Base-by-base conservation (phyloP, 176 grass and related monocot genomes). In the Oryza officinalis region DNA sequence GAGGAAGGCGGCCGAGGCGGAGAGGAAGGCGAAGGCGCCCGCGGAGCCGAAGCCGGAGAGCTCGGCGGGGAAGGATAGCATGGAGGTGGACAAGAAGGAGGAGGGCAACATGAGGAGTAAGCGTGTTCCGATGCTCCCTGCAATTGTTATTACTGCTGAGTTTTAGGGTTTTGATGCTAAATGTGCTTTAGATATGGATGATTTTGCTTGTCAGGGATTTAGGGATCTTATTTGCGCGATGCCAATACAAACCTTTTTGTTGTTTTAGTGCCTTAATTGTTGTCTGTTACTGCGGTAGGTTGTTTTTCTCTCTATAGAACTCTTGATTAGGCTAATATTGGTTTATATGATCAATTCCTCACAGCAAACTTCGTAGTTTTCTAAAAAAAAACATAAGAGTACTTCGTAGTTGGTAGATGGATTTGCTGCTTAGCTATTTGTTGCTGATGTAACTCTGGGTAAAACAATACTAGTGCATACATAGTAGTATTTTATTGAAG, bases 41-140 rank as follows among this genome's bases (percentile, higher is more conserved):
- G 57, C 22, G 22, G 2, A 74, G 83, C 38, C 63, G 9, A 71
- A 60, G 46, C 65, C 76, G 82, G 30, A 41, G 63, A 74, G 71
- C 50, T 66, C 78, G 23, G 66, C 7, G 61, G 81, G 77, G 74
- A 87, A 76, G 76, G 67, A 73, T 38, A 66, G n/a, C 59, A 69
- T 72, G 37, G 87, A 92, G 65, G 79, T 80, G 35, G 70, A 83
- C 12, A 76, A 89, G 49, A 72, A 89, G 60, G 81, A 86, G 57
- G 91, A 66, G 38, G 54, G 82, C 65, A 88, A 90, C 37, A 67
- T 89, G 57, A 86, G 25, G 66, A 85, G 94, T 94, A 28, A 92
- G 91, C 71, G n/a, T 83, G 3, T 85, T 72, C 23, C 20, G 37
- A 6, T 30, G 25, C 6, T 44, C n/a, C n/a, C 32, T 30, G 46